Percentiles rank a stretch among this genome's conserved stretches.
phyloP scores from a whole-genome alignment of 768 basidiomycete species.

The Rhizopogon vulgaris region DNA sequence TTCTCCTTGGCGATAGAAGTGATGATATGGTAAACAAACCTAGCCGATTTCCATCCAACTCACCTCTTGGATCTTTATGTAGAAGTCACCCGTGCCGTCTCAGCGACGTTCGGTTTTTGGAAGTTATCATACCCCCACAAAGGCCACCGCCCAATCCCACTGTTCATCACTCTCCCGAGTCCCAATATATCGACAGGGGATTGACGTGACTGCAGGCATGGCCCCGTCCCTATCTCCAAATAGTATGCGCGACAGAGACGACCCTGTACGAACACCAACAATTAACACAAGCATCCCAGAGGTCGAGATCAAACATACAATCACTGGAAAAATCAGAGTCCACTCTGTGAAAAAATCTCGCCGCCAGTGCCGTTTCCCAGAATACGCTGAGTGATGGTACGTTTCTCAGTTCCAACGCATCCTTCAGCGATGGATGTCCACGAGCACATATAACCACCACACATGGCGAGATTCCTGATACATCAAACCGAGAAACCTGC shows the following conservation, averaged over 20 bases:
- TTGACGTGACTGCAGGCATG: conserved; percentile 22
- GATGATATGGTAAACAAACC: no score
- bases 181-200: conserved; percentile 15
- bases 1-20: background rate
- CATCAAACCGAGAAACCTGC: conserved; percentile 43
- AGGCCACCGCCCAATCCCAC: conserved; percentile 24
- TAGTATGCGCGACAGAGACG: background rate
- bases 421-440: conserved; percentile 9
- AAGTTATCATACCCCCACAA: conserved; percentile 19
- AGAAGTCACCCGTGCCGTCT: no score
- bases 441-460: conserved; percentile 41
- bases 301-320: background rate
- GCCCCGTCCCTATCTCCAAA: conserved; percentile 9
- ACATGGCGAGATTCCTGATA: conserved; percentile 30
- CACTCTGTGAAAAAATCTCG: background rate
- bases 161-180: conserved; percentile 13
- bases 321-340: background rate
- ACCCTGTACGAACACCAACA: background rate
- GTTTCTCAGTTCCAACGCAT: background rate
- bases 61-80: no score
- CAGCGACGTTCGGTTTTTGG: no score
- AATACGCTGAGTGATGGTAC: background rate
- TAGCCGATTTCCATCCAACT: background rate
- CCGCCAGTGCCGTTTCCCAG: background rate
- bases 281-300: background rate